Evolutionary conservation across 73 alveolate species (phyloP).

Genomic region (Paramecium primaurelia): DNA sequence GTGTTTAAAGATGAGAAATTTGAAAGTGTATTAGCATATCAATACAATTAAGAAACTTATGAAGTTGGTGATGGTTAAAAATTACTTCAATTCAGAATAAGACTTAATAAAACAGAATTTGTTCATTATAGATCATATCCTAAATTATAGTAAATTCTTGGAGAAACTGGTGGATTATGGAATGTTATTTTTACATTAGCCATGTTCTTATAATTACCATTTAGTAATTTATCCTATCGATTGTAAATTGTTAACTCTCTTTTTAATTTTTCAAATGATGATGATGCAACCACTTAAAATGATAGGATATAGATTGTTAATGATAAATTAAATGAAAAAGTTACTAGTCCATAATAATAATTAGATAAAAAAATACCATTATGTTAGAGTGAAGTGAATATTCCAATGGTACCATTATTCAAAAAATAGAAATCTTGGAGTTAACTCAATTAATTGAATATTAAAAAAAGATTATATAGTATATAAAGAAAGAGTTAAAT

Average conservation of each 20-base stretch:
- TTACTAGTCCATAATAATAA: not conserved
- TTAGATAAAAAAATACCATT: not conserved
- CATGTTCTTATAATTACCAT: not conserved
- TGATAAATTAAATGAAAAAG: not conserved
- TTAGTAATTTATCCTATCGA: constrained; percentile 18
- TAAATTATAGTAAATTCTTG: not conserved
- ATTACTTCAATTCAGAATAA: not conserved
- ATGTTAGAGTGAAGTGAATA: not conserved
- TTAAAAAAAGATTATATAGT: not conserved
- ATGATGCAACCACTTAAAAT: not conserved
- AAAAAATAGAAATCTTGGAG: not conserved
- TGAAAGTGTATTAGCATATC: not conserved
- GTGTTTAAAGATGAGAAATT: not conserved
- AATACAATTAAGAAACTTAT: not conserved
- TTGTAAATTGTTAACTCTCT: not conserved
- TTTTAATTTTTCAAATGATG: not conserved
- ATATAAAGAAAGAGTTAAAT: not conserved
- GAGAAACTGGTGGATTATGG: constrained; percentile 40
- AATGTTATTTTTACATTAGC: constrained; percentile 11
- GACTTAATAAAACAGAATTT: not conserved
- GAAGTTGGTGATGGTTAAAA: not conserved
- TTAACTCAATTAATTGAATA: not conserved
- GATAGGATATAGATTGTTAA: not conserved
- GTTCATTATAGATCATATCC: not conserved
- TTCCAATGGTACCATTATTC: not conserved